Base-by-base conservation (phyloP, 495 filamentous ascomycete genomes). In the Amniculicola lignicola region DNA sequence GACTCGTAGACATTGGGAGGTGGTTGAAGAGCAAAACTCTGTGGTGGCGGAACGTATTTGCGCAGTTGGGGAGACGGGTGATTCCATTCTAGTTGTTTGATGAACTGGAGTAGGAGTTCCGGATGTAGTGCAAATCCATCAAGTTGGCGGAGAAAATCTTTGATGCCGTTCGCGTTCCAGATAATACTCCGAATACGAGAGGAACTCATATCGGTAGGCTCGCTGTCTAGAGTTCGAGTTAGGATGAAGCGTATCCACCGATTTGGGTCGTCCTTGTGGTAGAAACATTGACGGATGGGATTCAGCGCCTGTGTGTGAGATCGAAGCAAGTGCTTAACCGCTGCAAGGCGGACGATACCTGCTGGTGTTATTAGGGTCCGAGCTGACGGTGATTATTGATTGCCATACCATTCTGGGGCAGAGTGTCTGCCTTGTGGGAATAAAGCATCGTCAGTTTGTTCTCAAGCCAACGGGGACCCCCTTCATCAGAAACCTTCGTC, bases 191-290 rank as follows among this genome's bases (percentile, higher is more conserved):
- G 47, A 23, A 51, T 37, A 10, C 18, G 4, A 12, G 29, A 38
- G 5, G 47, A 51, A 21, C 16, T 25, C 14, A 35, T 7, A 12
- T 4, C 7, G 4, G 4, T 22, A 3, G 4, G 24, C 12, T 48
- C 16, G 44, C 4, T 15, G 5, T 14, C 44, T 4, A 48, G 23
- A 11, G 15, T 31, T 29, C 47, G 10, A 23, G 11, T 51, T 6
- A 21, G 47, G 5, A 51, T 18, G 33, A 38, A 51, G 16, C 47
- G 47, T 5, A 51, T n/a, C 47, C 47, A 51, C 6, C 23, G 41
- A 10, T 48, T 4, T 29, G 6, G 24, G 12, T 4, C 9, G 16
- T 10, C 16, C 4, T 15, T 45, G 4, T 6, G 22, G 22, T 45
- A 22, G 10, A 10, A 22, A 25, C 44, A 48, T 4, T 12, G 9